phyloP scores from a whole-genome alignment of 176 grass and related monocot species.

The Oryza australiensis region DNA sequence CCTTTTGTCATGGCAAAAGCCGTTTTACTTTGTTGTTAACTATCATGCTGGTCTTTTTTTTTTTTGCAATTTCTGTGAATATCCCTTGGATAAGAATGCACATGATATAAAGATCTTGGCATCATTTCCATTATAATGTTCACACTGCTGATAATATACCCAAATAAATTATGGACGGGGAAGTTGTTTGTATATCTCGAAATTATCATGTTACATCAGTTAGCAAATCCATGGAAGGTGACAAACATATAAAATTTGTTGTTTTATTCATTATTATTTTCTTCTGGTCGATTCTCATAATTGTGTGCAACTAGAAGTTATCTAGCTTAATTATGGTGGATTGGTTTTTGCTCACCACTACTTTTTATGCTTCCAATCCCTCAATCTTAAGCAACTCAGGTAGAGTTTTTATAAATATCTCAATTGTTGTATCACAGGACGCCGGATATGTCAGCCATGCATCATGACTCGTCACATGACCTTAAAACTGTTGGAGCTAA shows the following conservation, averaged over 20 bases:
- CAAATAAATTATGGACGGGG: not conserved
- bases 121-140: not conserved
- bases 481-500: slow-evolving; percentile 73
- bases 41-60: not conserved
- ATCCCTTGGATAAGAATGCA: not conserved
- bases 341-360: not conserved
- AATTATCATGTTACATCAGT: slow-evolving; percentile 23
- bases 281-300: slow-evolving; percentile 3
- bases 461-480: slow-evolving; percentile 84
- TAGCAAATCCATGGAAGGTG: slow-evolving; percentile 7
- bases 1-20: slow-evolving; percentile 17
- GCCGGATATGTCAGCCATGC: slow-evolving; percentile 90
- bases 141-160: not conserved
- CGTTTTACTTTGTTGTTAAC: not conserved
- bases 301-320: not conserved
- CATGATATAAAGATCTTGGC: not conserved
- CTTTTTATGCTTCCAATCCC: slow-evolving; percentile 5
- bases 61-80: not conserved
- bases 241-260: not conserved
- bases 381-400: slow-evolving; percentile 6
- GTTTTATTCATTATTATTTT: not conserved
- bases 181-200: not conserved
- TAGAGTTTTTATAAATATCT: not conserved
- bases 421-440: slow-evolving; percentile 56
- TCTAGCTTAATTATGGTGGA: not conserved